Percentiles rank a stretch among this genome's conserved stretches.
Conservation (phyloP, 257 asterid species). For the Solanum pimpinellifolium region DNA sequence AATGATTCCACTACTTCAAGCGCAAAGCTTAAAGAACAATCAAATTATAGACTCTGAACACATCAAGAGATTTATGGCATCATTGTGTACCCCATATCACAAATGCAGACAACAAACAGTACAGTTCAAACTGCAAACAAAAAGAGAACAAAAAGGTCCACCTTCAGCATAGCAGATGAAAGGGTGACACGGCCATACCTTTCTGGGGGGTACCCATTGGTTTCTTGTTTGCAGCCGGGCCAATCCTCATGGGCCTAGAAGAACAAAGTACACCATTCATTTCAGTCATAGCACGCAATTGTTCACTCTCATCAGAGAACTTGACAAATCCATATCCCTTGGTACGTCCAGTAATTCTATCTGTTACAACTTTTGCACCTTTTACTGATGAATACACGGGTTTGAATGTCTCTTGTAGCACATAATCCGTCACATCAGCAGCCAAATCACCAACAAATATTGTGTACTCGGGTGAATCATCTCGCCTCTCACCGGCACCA, state of each 20-base stretch:
- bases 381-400: constrained; percentile 49
- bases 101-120: not conserved
- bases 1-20: constrained; percentile 38
- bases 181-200: constrained; percentile 22
- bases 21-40: constrained; percentile 26
- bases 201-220: constrained; percentile 39
- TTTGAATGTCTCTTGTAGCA: constrained; percentile 61
- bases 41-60: constrained; percentile 23
- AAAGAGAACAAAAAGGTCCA: not conserved
- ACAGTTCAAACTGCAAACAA: not conserved
- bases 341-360: constrained; percentile 71
- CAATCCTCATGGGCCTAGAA: constrained; percentile 80
- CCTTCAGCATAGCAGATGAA: not conserved
- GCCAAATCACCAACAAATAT: constrained; percentile 88
- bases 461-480: constrained; percentile 65
- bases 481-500: constrained; percentile 77
- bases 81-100: not conserved
- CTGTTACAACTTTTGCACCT: constrained; percentile 81
- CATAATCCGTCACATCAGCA: constrained; percentile 72
- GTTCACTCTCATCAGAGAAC: constrained; percentile 79
- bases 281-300: constrained; percentile 69
- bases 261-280: constrained; percentile 80
- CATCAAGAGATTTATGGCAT: not conserved
- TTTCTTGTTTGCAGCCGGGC: constrained; percentile 80
- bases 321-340: constrained; percentile 88